A percentile compares a stretch with the other conserved stretches of the same genome.
phyloP scores from a whole-genome alignment of 345 rosid genomes.

The Arabis alpina region DNA sequence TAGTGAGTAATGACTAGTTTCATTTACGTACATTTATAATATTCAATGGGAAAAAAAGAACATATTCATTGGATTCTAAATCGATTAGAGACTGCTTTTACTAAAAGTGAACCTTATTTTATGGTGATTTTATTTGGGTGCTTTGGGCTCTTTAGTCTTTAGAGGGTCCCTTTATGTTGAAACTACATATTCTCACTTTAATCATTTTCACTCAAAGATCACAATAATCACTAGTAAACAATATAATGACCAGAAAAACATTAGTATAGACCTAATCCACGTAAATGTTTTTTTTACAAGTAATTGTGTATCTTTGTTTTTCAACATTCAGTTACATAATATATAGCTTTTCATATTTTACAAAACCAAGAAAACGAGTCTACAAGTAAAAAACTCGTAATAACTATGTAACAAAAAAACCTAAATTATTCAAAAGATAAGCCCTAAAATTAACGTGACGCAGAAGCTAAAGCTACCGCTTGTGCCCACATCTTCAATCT shows the following conservation, averaged over 20 bases:
- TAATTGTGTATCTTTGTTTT: not conserved
- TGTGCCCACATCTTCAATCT: slow-evolving; percentile 97
- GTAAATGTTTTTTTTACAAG: slow-evolving; percentile 12
- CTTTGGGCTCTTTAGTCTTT: slow-evolving; percentile 10
- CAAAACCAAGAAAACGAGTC: slow-evolving; percentile 7
- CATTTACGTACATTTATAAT: not conserved
- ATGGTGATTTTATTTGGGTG: slow-evolving; percentile 10
- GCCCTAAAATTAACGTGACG: slow-evolving; percentile 47
- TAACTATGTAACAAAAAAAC: not conserved
- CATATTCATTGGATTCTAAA: slow-evolving; percentile 11
- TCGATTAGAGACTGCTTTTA: no score
- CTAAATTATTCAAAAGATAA: not conserved
- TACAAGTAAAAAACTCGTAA: slow-evolving; percentile 26
- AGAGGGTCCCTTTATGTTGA: slow-evolving; percentile 20
- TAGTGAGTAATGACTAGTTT: slow-evolving; percentile 18
- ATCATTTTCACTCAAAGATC: not conserved
- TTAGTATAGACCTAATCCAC: not conserved
- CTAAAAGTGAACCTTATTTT: not conserved
- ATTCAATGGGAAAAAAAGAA: slow-evolving; percentile 3
- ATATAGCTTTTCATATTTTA: slow-evolving; percentile 9
- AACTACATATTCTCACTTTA: not conserved
- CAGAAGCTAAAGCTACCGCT: slow-evolving; percentile 76
- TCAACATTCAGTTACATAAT: not conserved
- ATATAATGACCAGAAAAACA: no score
- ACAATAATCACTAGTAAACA: slow-evolving; percentile 6